A percentile compares a stretch with the other conserved stretches of the same genome.
Conservation (phyloP, 352 stramenopile species). For the Peronosclerospora sorghi region DNA sequence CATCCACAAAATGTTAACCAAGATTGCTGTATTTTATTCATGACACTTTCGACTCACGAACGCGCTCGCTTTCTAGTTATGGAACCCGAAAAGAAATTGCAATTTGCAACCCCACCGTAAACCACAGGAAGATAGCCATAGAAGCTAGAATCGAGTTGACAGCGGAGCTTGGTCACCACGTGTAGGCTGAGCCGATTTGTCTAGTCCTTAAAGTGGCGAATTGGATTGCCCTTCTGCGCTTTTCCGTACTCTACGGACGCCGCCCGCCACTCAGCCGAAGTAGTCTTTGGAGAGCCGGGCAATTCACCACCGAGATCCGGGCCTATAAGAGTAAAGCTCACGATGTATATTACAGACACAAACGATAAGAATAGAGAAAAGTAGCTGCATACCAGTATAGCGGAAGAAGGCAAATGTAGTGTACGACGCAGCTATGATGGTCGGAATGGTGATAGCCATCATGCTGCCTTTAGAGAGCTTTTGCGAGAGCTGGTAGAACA, state of each 20-base stretch:
- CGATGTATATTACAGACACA: neutral
- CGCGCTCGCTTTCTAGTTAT: too few relatives aligned
- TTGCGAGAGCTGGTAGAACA: constrained; percentile 60
- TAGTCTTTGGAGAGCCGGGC: constrained; percentile 53
- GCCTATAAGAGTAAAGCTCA: constrained; percentile 18
- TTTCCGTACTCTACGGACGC: constrained; percentile 68
- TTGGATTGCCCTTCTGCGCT: constrained; percentile 77
- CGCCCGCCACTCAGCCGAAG: constrained; percentile 59
- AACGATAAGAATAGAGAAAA: neutral
- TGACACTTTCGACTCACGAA: too few relatives aligned
- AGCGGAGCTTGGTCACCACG: neutral
- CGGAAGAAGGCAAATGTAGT: constrained; percentile 35
- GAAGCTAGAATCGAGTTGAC: neutral
- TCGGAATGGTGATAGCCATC: constrained; percentile 34
- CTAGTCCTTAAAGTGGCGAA: constrained; percentile 76
- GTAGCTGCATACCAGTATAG: constrained; percentile 41
- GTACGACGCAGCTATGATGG: constrained; percentile 33
- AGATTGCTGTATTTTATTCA: neutral
- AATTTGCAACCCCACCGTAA: too few relatives aligned
- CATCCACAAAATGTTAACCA: neutral
- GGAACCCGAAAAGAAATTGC: too few relatives aligned
- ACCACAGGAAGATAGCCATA: constrained; percentile 14
- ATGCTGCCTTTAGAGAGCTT: constrained; percentile 55
- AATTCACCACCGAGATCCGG: constrained; percentile 43
- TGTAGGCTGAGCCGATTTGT: constrained; percentile 10